Base-by-base conservation (phyloP, 1,284 basidiomycete genomes). In the Phellopilus nigrolimitatus region DNA sequence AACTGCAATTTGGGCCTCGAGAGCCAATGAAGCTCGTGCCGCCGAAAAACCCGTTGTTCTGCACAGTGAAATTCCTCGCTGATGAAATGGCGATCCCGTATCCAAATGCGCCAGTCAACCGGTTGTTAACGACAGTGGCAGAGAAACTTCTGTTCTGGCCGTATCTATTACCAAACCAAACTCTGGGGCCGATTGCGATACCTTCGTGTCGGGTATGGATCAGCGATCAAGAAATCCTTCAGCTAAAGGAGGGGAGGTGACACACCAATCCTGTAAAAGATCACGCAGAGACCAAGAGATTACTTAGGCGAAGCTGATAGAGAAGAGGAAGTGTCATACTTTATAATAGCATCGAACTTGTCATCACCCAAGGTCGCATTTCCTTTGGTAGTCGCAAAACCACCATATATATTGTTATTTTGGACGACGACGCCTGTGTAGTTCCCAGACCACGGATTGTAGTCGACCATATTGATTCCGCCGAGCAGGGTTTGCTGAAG, bases 381-480 rank as follows among this genome's bases (percentile, higher is more conserved):
- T 43, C 67, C 57, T n/a, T 39, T 15, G 47, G 72, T 69, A 15
- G 76, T 79, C 3, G 84, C 78, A 57, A 84, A 86, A 7, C 80
- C 86, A 25, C 86, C 87, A 3, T 74, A 59, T 56, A 92, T 83
- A 13, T 64, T 73, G 62, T 94, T 94, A 62, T 84, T 75, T 43
- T 74, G 75, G 12, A 93, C 87, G 24, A 87, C 66, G 6, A 82
- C 83, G 33, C 78, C 75, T 0, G 75, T 74, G 64, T 78, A 94
- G 63, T 89, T 71, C 0, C 90, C 91, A n/a, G 62, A 61, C 71
- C 77, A 91, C 0, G 91, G 89, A 3, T 71, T 62, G 52, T 82
- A 81, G 61, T 93, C 89, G 9, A 93, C 91, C 73, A 91, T 64
- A 59, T 88, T 88, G 57, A 92, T 89, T 12, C 89, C 88, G 33